Evolutionary conservation across 1,284 basidiomycete genomes (phyloP), one percentile per base, ranked within the genome.

Genomic region (Tetrapyrgos nigripes): DNA sequence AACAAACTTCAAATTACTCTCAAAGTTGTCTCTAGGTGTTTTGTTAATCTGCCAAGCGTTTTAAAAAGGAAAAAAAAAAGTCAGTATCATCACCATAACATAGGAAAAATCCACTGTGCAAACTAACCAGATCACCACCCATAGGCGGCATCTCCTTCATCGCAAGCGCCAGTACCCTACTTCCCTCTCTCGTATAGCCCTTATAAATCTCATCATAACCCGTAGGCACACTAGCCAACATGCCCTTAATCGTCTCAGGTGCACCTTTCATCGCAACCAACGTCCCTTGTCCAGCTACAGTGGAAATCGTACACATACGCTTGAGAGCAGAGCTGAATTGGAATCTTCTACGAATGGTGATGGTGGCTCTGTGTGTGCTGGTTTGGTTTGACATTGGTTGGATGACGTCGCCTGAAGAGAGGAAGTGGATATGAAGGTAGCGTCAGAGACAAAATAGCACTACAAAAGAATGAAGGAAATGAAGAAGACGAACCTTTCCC

Each of bases 321-420:
- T 98, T 98, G 59, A 98, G 83, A 2, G 94, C 92, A 4, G 94
- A 97, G 27, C 94, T 96, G 78, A 98, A 98, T 67, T 97, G 96
- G 85, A 95, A 98, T 24, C 96, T 89, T 33, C 96, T 87, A 49
- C 92, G 87, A 64, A 98, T 92, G 58, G 78, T 81, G 60, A 97
- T 78, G 49, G 84, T 79, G 24, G 82, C 80, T 61, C 83, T 80
- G 74, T 84, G 76, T 1, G 86, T 80, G 24, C 78, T 77, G 56
- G 76, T 5, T 11, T 33, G 8, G 14, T 8, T 33, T 14, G 31
- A 8, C 13, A 73, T 9, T 80, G 77, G 89, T 2, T 85, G 74
- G 61, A 97, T 81, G 14, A 81, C 74, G 69, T 96, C 93, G 47
- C 85, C 87, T 87, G 59, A 2, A 45, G 6, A 44, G 46, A 10